Evolutionary conservation across 208 protist genomes (phyloP).

Genomic region (Phytomonas sp.): DNA sequence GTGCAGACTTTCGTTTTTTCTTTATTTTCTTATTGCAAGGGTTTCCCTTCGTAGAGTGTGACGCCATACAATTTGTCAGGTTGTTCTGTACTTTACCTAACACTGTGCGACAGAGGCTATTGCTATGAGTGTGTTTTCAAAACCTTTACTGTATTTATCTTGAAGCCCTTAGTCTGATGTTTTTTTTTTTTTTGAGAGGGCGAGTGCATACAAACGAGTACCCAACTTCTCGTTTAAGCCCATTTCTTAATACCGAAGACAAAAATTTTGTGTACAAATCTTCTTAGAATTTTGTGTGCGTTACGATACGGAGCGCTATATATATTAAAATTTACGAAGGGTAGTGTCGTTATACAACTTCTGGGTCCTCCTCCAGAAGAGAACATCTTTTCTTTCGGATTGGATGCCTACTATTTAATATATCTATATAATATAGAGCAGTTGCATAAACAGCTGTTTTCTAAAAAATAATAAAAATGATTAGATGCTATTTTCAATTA

Average conservation of each 20-base stretch:
- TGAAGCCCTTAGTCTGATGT: not conserved
- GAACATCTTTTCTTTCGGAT: not conserved
- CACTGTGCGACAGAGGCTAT: not conserved
- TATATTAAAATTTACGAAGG: not conserved
- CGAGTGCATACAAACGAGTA: not conserved
- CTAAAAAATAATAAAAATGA: not conserved
- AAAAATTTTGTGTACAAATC: not conserved
- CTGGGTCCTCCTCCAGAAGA: not conserved
- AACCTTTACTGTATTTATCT: not conserved
- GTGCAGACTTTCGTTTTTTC: not conserved
- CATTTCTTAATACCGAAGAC: not conserved
- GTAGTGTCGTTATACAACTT: not conserved
- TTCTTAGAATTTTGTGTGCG: not conserved
- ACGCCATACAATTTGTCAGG: not conserved
- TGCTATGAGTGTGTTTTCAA: not conserved
- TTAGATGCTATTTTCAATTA: not conserved
- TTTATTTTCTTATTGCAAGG: not conserved
- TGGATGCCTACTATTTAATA: not conserved
- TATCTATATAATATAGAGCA: not conserved
- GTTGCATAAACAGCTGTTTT: not conserved
- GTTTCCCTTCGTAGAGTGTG: not conserved
- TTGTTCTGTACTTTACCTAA: not conserved
- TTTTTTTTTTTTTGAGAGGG: not conserved
- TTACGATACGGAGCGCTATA: not conserved
- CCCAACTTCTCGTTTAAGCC: not conserved